Conservation (phyloP, 148 eudicot genomes). For the Vaccinium myrtillus region DNA sequence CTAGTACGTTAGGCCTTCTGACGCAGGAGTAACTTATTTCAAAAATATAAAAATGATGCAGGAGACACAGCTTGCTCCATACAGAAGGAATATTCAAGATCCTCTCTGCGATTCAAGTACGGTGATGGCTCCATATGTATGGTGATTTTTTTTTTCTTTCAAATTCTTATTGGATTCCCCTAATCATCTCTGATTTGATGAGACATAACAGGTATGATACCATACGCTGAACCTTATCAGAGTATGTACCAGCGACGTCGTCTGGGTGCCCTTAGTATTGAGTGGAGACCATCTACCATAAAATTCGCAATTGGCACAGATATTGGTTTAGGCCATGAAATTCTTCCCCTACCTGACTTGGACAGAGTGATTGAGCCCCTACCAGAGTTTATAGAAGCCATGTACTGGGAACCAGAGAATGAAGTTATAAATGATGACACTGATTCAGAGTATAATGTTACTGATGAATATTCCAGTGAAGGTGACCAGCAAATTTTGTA, state of each 20-base stretch:
- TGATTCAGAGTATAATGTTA: slow-evolving; percentile 78
- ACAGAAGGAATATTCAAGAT: slow-evolving; percentile 79
- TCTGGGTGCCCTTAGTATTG: slow-evolving; percentile 76
- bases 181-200: slow-evolving; percentile 8
- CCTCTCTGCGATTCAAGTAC: slow-evolving; percentile 90
- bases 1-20: slow-evolving; percentile 3
- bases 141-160: background rate
- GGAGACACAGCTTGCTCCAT: slow-evolving; percentile 85
- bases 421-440: slow-evolving; percentile 69
- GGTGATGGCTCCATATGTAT: slow-evolving; percentile 21
- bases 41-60: slow-evolving; percentile 29
- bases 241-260: slow-evolving; percentile 83
- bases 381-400: slow-evolving; percentile 72
- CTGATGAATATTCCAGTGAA: slow-evolving; percentile 65
- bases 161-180: slow-evolving; percentile 2
- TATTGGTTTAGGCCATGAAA: slow-evolving; percentile 69
- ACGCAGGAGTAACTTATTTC: slow-evolving; percentile 48
- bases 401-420: slow-evolving; percentile 79
- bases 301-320: slow-evolving; percentile 74
- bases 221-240: slow-evolving; percentile 94
- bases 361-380: slow-evolving; percentile 68
- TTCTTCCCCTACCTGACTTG: slow-evolving; percentile 76
- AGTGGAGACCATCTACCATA: slow-evolving; percentile 80
- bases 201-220: slow-evolving; percentile 70
- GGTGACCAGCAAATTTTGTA: slow-evolving; percentile 56